These are phyloP conservation scores for Danielia oregonensis DNA, from an alignment of 805 yeast genomes.

Conservation along the genomic window DNA sequence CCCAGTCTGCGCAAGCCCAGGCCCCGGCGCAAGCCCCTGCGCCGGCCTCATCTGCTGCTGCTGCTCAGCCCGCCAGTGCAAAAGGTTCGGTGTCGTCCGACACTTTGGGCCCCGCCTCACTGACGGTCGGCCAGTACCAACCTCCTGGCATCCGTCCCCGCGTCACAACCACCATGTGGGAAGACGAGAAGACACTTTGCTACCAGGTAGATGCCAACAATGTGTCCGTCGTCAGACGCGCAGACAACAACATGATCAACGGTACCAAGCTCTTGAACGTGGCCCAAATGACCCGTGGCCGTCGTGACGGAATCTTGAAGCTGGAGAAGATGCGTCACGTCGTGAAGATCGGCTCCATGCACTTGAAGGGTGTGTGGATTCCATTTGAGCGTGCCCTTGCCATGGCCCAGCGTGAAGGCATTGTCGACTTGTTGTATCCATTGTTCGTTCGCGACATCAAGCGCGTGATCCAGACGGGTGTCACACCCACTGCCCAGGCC, in stretches of 20 bases:
- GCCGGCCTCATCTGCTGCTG: constrained; percentile 11
- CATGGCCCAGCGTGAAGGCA: constrained; percentile 78
- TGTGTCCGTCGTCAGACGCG: constrained; percentile 76
- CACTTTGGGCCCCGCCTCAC: constrained; percentile 16
- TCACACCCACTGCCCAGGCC: constrained; percentile 28
- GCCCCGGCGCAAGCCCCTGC: constrained; percentile 9
- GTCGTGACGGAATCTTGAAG: constrained; percentile 80
- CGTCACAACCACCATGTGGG: constrained; percentile 88
- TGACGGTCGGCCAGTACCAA: constrained; percentile 42
- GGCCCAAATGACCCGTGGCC: constrained; percentile 83
- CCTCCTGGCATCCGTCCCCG: constrained; percentile 52
- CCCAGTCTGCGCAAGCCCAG: constrained; percentile 2
- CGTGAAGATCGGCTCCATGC: constrained; percentile 84
- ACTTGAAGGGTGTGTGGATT: constrained; percentile 86
- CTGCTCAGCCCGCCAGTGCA: constrained; percentile 9
- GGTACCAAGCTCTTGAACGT: constrained; percentile 82
- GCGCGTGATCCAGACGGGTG: constrained; percentile 45
- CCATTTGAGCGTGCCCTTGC: constrained; percentile 80
- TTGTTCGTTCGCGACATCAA: constrained; percentile 64
- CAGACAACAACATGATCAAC: constrained; percentile 80
- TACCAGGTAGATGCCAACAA: constrained; percentile 84
- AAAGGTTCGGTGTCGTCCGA: constrained; percentile 14
- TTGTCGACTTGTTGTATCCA: constrained; percentile 29
- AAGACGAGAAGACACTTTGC: constrained; percentile 79
- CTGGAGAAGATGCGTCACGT: constrained; percentile 75